phyloP scores from a whole-genome alignment of 805 yeast genomes.

The Maudiozyma saulgeensis region DNA sequence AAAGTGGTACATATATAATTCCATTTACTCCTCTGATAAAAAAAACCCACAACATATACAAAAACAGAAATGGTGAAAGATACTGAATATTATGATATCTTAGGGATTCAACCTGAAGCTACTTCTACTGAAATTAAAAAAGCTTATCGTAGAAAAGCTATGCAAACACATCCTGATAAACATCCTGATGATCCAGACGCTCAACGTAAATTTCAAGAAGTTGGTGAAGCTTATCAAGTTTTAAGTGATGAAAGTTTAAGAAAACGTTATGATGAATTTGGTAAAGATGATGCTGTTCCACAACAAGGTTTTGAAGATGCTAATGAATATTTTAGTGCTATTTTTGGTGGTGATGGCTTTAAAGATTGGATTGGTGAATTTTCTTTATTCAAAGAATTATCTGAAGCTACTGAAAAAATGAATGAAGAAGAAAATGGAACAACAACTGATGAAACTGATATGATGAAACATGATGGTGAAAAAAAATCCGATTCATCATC shows the following conservation, averaged over 20 bases:
- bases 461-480: conserved; percentile 31
- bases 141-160: conserved; percentile 86
- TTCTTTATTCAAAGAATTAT: conserved; percentile 53
- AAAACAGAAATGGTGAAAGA: conserved; percentile 60
- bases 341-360: conserved; percentile 80
- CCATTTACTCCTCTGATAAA: too few relatives aligned
- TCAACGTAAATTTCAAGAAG: conserved; percentile 73
- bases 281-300: conserved; percentile 67
- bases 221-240: conserved; percentile 64
- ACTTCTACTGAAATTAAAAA: conserved; percentile 77
- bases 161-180: conserved; percentile 89
- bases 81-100: conserved; percentile 74
- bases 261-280: conserved; percentile 70
- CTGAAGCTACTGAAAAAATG: conserved; percentile 45
- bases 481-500: conserved; percentile 14
- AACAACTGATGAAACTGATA: conserved; percentile 9
- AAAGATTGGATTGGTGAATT: conserved; percentile 73
- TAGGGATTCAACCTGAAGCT: conserved; percentile 63
- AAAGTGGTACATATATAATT: too few relatives aligned
- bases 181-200: conserved; percentile 92
- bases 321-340: conserved; percentile 67
- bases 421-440: conserved; percentile 8
- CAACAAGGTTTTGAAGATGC: conserved; percentile 77
- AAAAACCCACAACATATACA: too few relatives aligned
- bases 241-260: conserved; percentile 65